A percentile compares a stretch with the other conserved stretches of the same genome.
phyloP scores from a whole-genome alignment of 306 rosid species.

The Dalbergia cochinchinensis region DNA sequence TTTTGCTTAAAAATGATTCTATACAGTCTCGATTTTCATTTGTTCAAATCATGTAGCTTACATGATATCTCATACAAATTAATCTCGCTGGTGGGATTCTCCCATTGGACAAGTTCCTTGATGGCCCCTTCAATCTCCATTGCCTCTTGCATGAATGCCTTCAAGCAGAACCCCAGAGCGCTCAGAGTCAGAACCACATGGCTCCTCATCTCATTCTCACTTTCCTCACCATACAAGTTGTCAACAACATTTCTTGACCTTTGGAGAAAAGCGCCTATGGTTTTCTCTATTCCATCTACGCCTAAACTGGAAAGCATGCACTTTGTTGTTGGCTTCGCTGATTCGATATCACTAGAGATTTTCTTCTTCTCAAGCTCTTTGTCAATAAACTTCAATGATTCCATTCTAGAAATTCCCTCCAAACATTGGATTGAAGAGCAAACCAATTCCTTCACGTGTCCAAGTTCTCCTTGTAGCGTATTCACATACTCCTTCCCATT shows the following conservation, averaged over 20 bases:
- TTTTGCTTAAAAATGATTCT: background rate
- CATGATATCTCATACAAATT: conserved; percentile 56
- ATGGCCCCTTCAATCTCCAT: conserved; percentile 58
- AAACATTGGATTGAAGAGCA: conserved; percentile 46
- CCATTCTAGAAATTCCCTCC: conserved; percentile 48
- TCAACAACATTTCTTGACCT: conserved; percentile 51
- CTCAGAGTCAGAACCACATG: conserved; percentile 58
- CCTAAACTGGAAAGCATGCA: conserved; percentile 42
- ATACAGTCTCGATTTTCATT: conserved; percentile 24
- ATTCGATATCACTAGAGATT: conserved; percentile 56
- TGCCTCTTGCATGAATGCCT: conserved; percentile 46
- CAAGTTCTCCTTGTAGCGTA: conserved; percentile 55
- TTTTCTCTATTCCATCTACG: conserved; percentile 54
- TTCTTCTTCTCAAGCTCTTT: conserved; percentile 47
- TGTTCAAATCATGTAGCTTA: conserved; percentile 46
- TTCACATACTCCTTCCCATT: conserved; percentile 45
- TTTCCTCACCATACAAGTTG: conserved; percentile 39
- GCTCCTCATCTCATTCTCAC: conserved; percentile 53
- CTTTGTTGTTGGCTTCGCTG: conserved; percentile 49
- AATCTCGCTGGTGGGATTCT: conserved; percentile 59
- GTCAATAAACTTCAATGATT: conserved; percentile 54
- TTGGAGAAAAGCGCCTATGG: conserved; percentile 53
- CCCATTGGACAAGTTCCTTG: conserved; percentile 63
- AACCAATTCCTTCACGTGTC: conserved; percentile 54
- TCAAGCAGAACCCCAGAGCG: conserved; percentile 56